Evolutionary conservation across 2,329 filamentous ascomycete genomes (phyloP).

Genomic region (Apiospora hydei): DNA sequence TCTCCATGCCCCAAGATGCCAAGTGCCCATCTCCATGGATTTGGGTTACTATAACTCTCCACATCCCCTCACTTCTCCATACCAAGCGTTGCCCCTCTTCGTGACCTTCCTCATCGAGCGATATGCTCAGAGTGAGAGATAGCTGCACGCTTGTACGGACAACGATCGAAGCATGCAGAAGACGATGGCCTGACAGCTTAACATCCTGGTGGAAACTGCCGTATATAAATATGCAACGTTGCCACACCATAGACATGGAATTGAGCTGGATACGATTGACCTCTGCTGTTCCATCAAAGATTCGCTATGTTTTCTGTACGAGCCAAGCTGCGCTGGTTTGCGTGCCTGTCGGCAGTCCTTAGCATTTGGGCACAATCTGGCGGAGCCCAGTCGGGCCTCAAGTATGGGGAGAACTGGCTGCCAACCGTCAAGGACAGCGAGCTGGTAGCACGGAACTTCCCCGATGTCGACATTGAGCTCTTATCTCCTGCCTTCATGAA

Average conservation of each 20-base stretch:
- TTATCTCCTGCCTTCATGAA: conserved; percentile 39
- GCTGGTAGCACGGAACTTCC: conserved; percentile 40
- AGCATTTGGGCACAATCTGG: conserved; percentile 5
- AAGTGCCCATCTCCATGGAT: neutral
- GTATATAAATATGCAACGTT: neutral
- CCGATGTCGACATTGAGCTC: conserved; percentile 39
- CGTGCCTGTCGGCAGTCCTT: neutral
- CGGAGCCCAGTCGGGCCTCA: conserved; percentile 25
- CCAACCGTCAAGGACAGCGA: conserved; percentile 38
- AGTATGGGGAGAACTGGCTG: conserved; percentile 38
- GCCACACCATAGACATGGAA: too few relatives aligned
- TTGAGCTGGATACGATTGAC: neutral
- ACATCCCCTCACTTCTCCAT: neutral
- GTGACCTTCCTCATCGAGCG: conserved; percentile 3
- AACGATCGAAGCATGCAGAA: neutral
- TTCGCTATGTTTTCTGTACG: neutral
- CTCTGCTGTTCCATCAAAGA: neutral
- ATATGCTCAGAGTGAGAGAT: too few relatives aligned
- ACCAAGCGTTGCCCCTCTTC: conserved; percentile 1
- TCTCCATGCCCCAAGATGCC: neutral
- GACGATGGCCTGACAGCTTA: too few relatives aligned
- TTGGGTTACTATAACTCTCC: neutral
- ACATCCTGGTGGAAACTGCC: neutral
- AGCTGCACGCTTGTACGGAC: neutral
- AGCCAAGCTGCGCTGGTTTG: neutral